phyloP scores from a whole-genome alignment of 768 basidiomycete genomes.

The Nidularia pulvinata region DNA sequence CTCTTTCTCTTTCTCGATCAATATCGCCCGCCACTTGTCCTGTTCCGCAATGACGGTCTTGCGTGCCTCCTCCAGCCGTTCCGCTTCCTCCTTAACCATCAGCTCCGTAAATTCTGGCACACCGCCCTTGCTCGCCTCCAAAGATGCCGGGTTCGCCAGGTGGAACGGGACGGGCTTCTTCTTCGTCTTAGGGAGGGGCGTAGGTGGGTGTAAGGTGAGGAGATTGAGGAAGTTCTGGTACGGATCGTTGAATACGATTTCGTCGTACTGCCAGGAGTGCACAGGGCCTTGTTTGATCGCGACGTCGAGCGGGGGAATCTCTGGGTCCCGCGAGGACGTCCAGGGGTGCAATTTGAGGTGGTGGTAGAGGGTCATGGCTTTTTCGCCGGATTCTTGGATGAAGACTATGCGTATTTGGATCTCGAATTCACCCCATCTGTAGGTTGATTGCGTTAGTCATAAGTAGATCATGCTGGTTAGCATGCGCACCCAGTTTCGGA shows the following conservation, averaged over 20 bases:
- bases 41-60: constrained; percentile 74
- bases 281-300: constrained; percentile 76
- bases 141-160: constrained; percentile 54
- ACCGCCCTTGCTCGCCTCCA: constrained; percentile 67
- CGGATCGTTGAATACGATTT: constrained; percentile 95
- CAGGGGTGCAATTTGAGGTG: constrained; percentile 96
- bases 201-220: constrained; percentile 82
- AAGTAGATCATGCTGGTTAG: too few species aligned
- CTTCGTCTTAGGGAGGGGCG: constrained; percentile 67
- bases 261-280: constrained; percentile 99
- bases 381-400: constrained; percentile 87
- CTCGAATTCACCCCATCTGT: constrained; percentile 98
- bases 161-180: constrained; percentile 73
- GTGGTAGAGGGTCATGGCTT: constrained; percentile 85
- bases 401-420: constrained; percentile 92
- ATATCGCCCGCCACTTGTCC: constrained; percentile 61
- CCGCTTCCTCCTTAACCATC: constrained; percentile 89
- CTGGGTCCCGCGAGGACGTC: constrained; percentile 62
- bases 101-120: constrained; percentile 81
- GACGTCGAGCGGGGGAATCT: constrained; percentile 65
- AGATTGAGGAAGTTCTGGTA: constrained; percentile 83
- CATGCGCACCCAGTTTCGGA: constrained; percentile 94
- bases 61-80: constrained; percentile 75
- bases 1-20: constrained; percentile 87
- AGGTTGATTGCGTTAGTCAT: too few species aligned